Base-by-base conservation (phyloP, 768 basidiomycete genomes). In the Trametes gibbosa region DNA sequence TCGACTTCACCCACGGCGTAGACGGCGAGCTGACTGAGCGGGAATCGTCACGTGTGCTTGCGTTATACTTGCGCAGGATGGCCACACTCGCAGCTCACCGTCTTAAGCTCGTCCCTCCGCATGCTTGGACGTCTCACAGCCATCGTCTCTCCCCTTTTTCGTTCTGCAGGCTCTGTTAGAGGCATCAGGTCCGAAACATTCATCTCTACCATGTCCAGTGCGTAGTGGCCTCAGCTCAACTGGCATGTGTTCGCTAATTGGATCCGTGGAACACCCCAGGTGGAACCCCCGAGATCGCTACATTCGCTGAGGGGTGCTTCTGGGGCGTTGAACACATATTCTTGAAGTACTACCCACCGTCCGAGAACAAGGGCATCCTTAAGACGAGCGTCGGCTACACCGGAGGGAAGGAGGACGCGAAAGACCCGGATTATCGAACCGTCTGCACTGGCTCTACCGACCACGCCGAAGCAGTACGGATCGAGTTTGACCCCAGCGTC, bases 251-350 rank as follows among this genome's bases (percentile, higher is more conserved):
- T 5, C 39, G 17, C 21, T n/a, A 4, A 13, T 14, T 19, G 24
- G 17, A 25, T 9, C 51, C 41, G 39, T 23, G 21, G n/a, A 32
- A 17, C 5, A 45, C n/a, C 32, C 34, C 61, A 59, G 58, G 60
- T 7, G 81, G 80, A 50, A 59, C 71, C 29, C 66, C 68, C 10
- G 75, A 80, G 63, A 63, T 79, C 50, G 81, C 81, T 5, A 82
- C 74, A 2, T 82, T 82, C 53, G 81, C 83, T 5, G 75, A 79
- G 9, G 89, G 90, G 21, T 92, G 90, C 68, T 92, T 92, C 73
- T 92, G 90, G 91, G 91, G 90, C 17, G 86, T 87, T 19, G 88
- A 93, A 65, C 90, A 92, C 67, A 90, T 92, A 69, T 92, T 91
- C 70, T 67, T 90, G 53, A 89, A 90, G 73, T 80, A 90, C 64